A percentile compares a stretch with the other conserved stretches of the same genome.
Evolutionary conservation across 2,329 filamentous ascomycete species (phyloP).

Genomic region (Colletotrichum lindemuthianum): DNA sequence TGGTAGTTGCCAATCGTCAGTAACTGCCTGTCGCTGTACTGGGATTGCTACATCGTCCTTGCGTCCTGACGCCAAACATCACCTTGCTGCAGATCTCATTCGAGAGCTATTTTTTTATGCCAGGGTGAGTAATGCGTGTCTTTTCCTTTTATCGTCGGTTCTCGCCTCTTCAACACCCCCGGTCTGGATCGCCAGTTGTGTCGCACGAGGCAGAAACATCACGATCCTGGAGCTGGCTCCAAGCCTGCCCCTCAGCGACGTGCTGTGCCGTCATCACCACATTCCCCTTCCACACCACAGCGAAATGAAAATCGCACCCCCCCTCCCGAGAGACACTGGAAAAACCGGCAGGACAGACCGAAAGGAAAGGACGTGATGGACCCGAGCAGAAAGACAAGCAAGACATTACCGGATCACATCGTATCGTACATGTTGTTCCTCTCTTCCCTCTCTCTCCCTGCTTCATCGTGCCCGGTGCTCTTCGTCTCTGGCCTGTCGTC

Average conservation of each 20-base stretch:
- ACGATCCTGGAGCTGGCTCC: constrained; percentile 31
- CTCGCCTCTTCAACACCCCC: constrained; percentile 8
- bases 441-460: not conserved
- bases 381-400: not conserved
- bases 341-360: not conserved
- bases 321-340: constrained; percentile 15
- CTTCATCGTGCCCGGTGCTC: no score
- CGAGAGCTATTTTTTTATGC: constrained; percentile 6
- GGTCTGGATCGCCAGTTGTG: constrained; percentile 4
- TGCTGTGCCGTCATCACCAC: constrained; percentile 37
- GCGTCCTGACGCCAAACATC: no score
- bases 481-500: no score
- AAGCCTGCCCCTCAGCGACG: constrained; percentile 34
- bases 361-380: no score
- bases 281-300: constrained; percentile 29
- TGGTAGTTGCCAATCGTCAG: no score
- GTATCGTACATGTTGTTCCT: not conserved
- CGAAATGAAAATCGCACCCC: constrained; percentile 4
- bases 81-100: not conserved
- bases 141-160: constrained; percentile 3
- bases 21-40: no score
- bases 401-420: constrained; percentile 4
- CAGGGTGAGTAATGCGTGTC: constrained; percentile 24
- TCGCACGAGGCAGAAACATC: constrained; percentile 29
- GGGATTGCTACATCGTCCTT: no score